Base-by-base conservation (phyloP, 2,329 filamentous ascomycete genomes). In the Pseudogymnoascus sp. region DNA sequence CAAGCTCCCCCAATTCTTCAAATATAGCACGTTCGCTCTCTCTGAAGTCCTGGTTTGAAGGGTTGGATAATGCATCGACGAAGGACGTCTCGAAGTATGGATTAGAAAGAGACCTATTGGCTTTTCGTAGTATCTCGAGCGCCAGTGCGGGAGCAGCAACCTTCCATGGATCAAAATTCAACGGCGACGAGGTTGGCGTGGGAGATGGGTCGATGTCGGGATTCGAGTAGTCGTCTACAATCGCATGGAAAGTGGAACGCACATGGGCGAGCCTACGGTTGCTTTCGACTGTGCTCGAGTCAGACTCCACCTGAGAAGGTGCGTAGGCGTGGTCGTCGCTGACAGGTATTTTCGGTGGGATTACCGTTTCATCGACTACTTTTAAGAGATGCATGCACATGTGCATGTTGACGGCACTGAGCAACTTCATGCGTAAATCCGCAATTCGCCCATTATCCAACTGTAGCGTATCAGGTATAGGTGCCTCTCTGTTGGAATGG, bases 391-490 rank as follows among this genome's bases (percentile, higher is more conserved):
- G 64, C 69, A 72, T 72, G 76, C 85, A 88, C 14, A 88, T 78
- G 64, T 87, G 84, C 11, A 88, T 72, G 70, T 87, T 86, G 69
- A 88, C 81, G 62, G 82, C 79, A 68, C 88, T 84, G 31, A 82
- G 77, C 73, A 87, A 80, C 70, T 88, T 85, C 5, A 81, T 79
- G 16, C 84, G 81, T 37, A 88, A 77, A 70, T 87, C 86, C 60
- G 81, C 70, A 46, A 88, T 76, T 31, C 85, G 82, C 71, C 88
- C 85, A 69, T 87, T 84, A 67, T 88, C 85, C 62, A 87, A 87
- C 50, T 85, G 75, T 68, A 88, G 87, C 0, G 85, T 87, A 53
- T 82, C 82, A 0, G 84, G 85, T 2, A 85, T 74, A 5, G 71
- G 68, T 67, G 77, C 76, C 28, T 78, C 76, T 1, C 76, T 73